Evolutionary conservation across 2,329 filamentous ascomycete genomes (phyloP), one percentile per base, ranked within the genome.

Genomic region (Byssoonygena ceratinophila): DNA sequence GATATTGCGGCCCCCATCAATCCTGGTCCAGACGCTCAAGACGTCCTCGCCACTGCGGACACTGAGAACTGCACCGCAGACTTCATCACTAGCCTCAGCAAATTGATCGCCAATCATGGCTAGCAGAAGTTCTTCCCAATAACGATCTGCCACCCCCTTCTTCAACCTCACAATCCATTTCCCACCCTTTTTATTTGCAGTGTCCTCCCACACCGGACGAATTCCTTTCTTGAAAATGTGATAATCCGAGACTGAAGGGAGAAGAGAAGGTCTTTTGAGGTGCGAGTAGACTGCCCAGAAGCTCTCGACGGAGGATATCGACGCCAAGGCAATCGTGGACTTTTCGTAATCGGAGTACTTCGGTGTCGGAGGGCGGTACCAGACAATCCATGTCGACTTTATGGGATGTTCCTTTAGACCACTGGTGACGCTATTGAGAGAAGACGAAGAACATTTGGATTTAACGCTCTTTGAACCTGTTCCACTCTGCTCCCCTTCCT

Each of bases 341-440:
- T 97, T 95, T 69, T 98, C 92, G 69, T 98, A 98, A 70, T 97
- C 91, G 64, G 92, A 91, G 59, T 91, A 92, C 74, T 98, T 98
- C 59, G 88, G 90, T 62, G 94, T 95, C 46, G 92, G 92, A 36
- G 92, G 92, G 55, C 92, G 82, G 71, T 94, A 98, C 89, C 92
- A 97, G 68, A 97, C 88, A 31, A 94, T 84, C 92, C 92, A 98
- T 58, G 83, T 84, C 68, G 88, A 83, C 71, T 86, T 89, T 62
- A 97, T 76, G 55, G 79, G 77, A 65, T 85, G 81, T 53, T 71
- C 66, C 40, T 66, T 65, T 32, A 48, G 37, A n/a, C 51, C 49
- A 39, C 62, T 58, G 31, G 51, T 44, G 59, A 60, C 25, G 65
- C 61, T 45, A 40, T 68, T 61, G 32, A 74, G 68, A 37, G 72